phyloP scores from a whole-genome alignment of 1,284 basidiomycete genomes.

The Microbotryum lychnidis-dioicae region DNA sequence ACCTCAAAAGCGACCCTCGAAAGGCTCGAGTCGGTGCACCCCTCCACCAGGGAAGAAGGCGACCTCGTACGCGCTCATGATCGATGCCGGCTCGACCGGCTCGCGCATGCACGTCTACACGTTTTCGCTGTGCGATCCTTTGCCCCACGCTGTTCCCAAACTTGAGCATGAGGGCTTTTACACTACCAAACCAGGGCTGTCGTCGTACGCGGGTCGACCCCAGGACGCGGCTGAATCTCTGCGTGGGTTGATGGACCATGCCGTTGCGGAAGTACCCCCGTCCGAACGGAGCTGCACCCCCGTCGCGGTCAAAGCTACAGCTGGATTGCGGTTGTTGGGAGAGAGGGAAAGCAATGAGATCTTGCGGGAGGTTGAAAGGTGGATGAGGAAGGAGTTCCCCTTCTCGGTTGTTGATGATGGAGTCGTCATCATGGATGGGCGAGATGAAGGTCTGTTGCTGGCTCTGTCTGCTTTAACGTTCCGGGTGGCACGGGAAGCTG shows the following conservation, averaged over 20 bases:
- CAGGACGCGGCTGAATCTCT: slow-evolving; percentile 68
- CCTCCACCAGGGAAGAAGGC: slow-evolving; percentile 26
- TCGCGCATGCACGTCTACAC: slow-evolving; percentile 98
- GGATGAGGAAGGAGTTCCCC: slow-evolving; percentile 60
- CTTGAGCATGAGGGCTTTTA: slow-evolving; percentile 94
- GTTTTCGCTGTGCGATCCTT: slow-evolving; percentile 71
- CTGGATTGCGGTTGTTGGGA: slow-evolving; percentile 74
- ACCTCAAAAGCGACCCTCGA: slow-evolving; percentile 20
- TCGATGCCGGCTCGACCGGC: slow-evolving; percentile 95
- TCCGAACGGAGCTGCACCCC: slow-evolving; percentile 67
- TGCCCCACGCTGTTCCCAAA: slow-evolving; percentile 52
- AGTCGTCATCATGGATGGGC: slow-evolving; percentile 91
- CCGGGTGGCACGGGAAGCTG: neutral
- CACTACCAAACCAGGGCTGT: slow-evolving; percentile 73
- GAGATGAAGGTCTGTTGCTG: slow-evolving; percentile 63
- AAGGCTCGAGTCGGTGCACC: slow-evolving; percentile 17
- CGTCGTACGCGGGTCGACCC: slow-evolving; percentile 52
- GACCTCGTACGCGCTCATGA: slow-evolving; percentile 73
- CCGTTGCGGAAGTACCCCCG: slow-evolving; percentile 65
- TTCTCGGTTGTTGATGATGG: slow-evolving; percentile 61
- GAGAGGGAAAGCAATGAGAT: slow-evolving; percentile 62
- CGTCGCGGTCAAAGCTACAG: slow-evolving; percentile 89
- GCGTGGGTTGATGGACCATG: slow-evolving; percentile 71
- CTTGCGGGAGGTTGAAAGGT: slow-evolving; percentile 61
- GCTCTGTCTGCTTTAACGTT: neutral